These are phyloP conservation scores for Salvia rosmarinus DNA, from an alignment of 257 asterid genomes.

Conservation along the genomic window DNA sequence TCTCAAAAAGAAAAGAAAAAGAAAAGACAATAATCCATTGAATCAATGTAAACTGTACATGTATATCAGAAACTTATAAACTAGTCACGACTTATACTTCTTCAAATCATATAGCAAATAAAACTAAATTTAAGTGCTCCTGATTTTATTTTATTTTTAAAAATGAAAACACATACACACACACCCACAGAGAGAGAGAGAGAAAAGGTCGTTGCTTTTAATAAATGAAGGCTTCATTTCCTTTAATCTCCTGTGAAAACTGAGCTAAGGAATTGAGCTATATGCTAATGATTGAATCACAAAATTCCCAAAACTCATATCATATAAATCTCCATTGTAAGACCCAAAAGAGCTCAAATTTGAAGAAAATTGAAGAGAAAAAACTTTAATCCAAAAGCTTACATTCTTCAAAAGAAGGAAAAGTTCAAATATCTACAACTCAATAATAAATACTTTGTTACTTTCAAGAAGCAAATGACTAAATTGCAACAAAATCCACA, in stretches of 20 bases:
- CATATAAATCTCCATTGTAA: neutral
- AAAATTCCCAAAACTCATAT: constrained; percentile 5
- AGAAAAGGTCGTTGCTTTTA: constrained; percentile 12
- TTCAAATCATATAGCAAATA: neutral
- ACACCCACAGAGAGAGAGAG: neutral
- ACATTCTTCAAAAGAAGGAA: constrained; percentile 1
- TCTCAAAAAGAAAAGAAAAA: too few relatives aligned
- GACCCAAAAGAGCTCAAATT: neutral
- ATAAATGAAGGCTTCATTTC: neutral
- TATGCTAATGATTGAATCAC: constrained; percentile 23
- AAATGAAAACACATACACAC: neutral
- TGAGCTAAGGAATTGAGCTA: constrained; percentile 25
- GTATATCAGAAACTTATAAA: neutral
- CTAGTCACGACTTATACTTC: neutral
- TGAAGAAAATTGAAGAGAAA: neutral
- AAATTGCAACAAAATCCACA: constrained; percentile 12
- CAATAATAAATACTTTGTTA: constrained; percentile 15
- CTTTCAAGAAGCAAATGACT: constrained; percentile 16
- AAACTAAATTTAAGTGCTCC: too few relatives aligned
- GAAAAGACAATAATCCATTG: neutral
- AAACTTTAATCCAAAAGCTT: neutral
- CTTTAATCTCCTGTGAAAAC: too few relatives aligned
- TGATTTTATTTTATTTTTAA: too few relatives aligned
- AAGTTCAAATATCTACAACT: constrained; percentile 6
- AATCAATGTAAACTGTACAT: too few relatives aligned